These are phyloP conservation scores for Plantago major DNA, from an alignment of 257 asterid genomes.

Conservation along the genomic window DNA sequence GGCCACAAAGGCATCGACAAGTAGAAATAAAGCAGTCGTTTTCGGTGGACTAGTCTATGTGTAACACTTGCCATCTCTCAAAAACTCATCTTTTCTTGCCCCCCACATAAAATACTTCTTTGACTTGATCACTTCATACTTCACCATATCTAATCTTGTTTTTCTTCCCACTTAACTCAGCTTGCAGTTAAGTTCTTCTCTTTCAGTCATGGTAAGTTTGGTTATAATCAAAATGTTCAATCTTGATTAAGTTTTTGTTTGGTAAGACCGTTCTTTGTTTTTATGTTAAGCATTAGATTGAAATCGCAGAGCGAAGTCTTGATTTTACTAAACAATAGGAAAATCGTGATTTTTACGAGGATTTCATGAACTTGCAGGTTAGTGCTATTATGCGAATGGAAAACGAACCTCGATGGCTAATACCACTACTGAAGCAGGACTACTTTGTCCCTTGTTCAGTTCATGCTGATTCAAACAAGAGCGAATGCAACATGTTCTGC, in stretches of 20 bases:
- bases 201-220: not conserved
- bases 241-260: not conserved
- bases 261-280: too few relatives aligned
- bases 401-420: conserved; percentile 49
- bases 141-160: not conserved
- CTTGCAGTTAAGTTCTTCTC: not conserved
- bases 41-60: conserved; percentile 25
- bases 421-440: conserved; percentile 46
- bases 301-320: not conserved
- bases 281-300: not conserved
- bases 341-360: too few relatives aligned
- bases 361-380: conserved; percentile 26
- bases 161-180: conserved; percentile 16
- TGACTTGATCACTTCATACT: not conserved
- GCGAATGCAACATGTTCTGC: conserved; percentile 64
- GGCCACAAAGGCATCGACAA: too few relatives aligned
- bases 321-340: too few relatives aligned
- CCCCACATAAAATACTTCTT: not conserved
- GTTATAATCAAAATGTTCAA: not conserved
- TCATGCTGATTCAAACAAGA: conserved; percentile 48
- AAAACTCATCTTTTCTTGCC: conserved; percentile 10
- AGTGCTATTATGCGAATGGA: conserved; percentile 32
- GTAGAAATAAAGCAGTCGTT: conserved; percentile 10
- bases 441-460: conserved; percentile 45
- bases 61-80: conserved; percentile 25